A percentile compares a stretch with the other conserved stretches of the same genome.
Evolutionary conservation across 2,329 filamentous ascomycete species (phyloP).

Genomic region (Diaporthe helianthi): DNA sequence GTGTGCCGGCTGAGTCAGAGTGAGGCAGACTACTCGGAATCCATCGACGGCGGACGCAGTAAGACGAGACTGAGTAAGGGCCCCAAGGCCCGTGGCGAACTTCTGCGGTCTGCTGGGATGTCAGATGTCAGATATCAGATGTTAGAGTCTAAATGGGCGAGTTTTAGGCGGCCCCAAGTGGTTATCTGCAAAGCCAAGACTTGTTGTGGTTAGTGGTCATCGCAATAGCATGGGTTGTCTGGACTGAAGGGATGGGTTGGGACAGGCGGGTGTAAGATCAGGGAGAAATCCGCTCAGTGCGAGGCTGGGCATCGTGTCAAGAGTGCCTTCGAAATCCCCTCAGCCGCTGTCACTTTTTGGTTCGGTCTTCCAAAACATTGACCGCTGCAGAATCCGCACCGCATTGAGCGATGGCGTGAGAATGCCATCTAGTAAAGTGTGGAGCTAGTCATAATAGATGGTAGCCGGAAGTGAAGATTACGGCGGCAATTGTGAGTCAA

Average conservation of each 20-base stretch:
- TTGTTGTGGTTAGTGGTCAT: not conserved
- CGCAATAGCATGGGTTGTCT: not conserved
- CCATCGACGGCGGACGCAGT: slow-evolving; percentile 14
- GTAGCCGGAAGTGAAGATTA: not conserved
- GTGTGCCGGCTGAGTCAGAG: slow-evolving; percentile 10
- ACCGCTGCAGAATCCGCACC: not conserved
- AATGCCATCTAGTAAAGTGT: not conserved
- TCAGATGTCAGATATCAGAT: not conserved
- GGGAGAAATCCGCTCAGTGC: not conserved
- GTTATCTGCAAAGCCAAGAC: not conserved
- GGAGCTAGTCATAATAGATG: not conserved
- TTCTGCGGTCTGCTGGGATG: not conserved
- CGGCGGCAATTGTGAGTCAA: not conserved
- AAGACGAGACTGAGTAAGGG: slow-evolving; percentile 3
- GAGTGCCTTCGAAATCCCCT: not conserved
- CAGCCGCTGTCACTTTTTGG: not conserved
- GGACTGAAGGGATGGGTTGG: not conserved
- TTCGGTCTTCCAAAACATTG: not conserved
- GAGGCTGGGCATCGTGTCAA: not conserved
- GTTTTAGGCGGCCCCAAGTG: not conserved
- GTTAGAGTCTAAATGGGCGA: not conserved
- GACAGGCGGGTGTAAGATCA: not conserved
- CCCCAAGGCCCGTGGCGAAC: not conserved
- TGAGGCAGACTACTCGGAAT: not conserved
- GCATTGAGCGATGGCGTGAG: not conserved